phyloP scores from a whole-genome alignment of 805 yeast species.

The Saccharomycopsis fermentans region DNA sequence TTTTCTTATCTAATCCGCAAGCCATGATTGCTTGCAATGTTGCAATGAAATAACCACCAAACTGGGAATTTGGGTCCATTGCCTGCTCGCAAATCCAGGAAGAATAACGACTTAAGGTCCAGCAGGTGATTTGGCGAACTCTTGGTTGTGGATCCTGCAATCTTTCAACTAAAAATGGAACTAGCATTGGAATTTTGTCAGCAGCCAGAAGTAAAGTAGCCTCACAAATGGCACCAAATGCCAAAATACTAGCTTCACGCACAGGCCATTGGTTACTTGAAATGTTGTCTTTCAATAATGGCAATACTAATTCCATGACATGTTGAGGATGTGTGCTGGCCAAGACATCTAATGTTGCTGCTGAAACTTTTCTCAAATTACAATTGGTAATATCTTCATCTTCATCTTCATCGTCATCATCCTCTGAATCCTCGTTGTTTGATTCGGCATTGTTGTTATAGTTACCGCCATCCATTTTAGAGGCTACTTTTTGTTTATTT shows the following conservation, averaged over 20 bases:
- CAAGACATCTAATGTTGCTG: constrained; percentile 80
- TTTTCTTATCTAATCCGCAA: constrained; percentile 73
- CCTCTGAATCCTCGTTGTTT: constrained; percentile 53
- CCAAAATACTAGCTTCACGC: constrained; percentile 87
- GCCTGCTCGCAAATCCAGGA: constrained; percentile 73
- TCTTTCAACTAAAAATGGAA: constrained; percentile 78
- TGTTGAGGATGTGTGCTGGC: constrained; percentile 58
- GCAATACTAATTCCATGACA: constrained; percentile 59
- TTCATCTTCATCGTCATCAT: constrained; percentile 65
- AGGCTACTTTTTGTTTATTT: constrained; percentile 36
- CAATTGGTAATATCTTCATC: constrained; percentile 65
- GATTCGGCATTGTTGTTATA: constrained; percentile 24
- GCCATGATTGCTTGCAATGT: constrained; percentile 66
- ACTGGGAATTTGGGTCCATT: constrained; percentile 41
- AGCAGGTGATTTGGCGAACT: constrained; percentile 87
- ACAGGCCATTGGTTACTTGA: constrained; percentile 72
- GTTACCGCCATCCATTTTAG: constrained; percentile 22
- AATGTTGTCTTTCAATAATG: constrained; percentile 63
- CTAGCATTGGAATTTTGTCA: constrained; percentile 64
- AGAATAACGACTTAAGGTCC: constrained; percentile 86
- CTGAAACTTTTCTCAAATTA: constrained; percentile 89
- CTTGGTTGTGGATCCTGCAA: constrained; percentile 67
- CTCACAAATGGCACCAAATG: constrained; percentile 90
- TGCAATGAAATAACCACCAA: constrained; percentile 60
- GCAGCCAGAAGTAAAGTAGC: constrained; percentile 69